Percentiles rank a stretch among this genome's conserved stretches.
Conservation (phyloP, 176 grass and related monocot genomes). For the Poa annua region DNA sequence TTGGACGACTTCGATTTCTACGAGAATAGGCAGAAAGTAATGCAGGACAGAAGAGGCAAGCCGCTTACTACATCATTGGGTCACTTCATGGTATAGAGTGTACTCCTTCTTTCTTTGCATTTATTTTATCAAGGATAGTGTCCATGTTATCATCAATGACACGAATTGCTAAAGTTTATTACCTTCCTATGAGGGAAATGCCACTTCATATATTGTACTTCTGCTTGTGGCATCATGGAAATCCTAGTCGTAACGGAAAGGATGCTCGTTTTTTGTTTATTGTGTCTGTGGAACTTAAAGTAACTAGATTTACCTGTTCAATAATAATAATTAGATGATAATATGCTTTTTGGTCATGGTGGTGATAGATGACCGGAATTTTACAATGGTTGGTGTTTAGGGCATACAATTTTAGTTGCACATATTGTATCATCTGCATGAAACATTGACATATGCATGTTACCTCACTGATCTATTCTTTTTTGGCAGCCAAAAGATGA, state of each 20-base stretch:
- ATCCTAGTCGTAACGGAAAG: constrained; percentile 17
- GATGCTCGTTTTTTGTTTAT: constrained; percentile 2
- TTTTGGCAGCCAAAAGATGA: constrained; percentile 53
- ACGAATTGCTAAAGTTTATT: constrained; percentile 9
- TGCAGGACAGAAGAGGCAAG: constrained; percentile 87
- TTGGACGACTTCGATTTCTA: constrained; percentile 93
- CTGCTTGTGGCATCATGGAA: not conserved
- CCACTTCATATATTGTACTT: constrained; percentile 9
- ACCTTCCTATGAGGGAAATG: not conserved
- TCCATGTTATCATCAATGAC: not conserved
- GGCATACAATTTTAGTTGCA: constrained; percentile 20
- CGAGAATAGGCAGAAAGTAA: constrained; percentile 81
- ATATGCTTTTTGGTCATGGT: constrained; percentile 32
- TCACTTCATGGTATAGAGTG: constrained; percentile 45
- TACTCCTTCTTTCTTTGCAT: constrained; percentile 15
- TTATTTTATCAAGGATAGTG: not conserved
- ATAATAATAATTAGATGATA: constrained; percentile 8
- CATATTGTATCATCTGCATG: constrained; percentile 2
- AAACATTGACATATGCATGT: not conserved
- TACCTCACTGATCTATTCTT: constrained; percentile 31
- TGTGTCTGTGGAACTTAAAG: constrained; percentile 22
- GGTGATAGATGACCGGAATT: not conserved
- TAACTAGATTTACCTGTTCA: constrained; percentile 24
- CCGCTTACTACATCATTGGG: constrained; percentile 38
- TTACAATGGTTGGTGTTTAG: constrained; percentile 18